Evolutionary conservation across 2,329 filamentous ascomycete species (phyloP).

Genomic region (Epichloe hybrida): DNA sequence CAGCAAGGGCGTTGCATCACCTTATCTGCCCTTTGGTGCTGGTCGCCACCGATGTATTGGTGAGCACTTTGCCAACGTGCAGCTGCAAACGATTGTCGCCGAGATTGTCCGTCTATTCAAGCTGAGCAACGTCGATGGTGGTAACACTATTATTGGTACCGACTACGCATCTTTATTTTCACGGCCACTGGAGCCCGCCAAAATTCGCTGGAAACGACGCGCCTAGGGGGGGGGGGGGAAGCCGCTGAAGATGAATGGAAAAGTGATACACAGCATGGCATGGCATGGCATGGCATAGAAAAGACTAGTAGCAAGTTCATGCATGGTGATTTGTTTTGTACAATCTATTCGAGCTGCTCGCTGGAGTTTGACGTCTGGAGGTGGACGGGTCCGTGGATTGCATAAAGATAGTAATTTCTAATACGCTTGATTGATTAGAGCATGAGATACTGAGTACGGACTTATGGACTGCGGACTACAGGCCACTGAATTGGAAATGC

Average conservation of each 20-base stretch:
- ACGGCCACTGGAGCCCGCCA: conserved; percentile 55
- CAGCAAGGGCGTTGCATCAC: conserved; percentile 77
- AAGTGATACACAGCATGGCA: background rate
- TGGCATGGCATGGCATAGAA: background rate
- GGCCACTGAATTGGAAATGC: background rate
- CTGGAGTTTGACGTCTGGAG: conserved; percentile 1
- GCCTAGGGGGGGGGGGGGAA: conserved; percentile 17
- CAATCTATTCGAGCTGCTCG: background rate
- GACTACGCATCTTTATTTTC: conserved; percentile 62
- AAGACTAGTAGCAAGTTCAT: background rate
- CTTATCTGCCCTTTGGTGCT: conserved; percentile 88
- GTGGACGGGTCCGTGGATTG: background rate
- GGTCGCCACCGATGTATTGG: conserved; percentile 91
- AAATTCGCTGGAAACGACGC: conserved; percentile 64
- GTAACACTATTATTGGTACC: conserved; percentile 51
- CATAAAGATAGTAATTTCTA: conserved; percentile 4
- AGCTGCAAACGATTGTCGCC: conserved; percentile 74
- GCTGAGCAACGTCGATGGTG: conserved; percentile 62
- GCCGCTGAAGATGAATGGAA: background rate
- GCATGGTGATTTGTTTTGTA: background rate
- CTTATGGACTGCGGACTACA: background rate
- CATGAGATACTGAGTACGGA: background rate
- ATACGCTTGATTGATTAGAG: background rate
- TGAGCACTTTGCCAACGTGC: conserved; percentile 90
- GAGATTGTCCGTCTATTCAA: conserved; percentile 68